Evolutionary conservation across 2,329 filamentous ascomycete species (phyloP).

Genomic region (Septoria linicola): DNA sequence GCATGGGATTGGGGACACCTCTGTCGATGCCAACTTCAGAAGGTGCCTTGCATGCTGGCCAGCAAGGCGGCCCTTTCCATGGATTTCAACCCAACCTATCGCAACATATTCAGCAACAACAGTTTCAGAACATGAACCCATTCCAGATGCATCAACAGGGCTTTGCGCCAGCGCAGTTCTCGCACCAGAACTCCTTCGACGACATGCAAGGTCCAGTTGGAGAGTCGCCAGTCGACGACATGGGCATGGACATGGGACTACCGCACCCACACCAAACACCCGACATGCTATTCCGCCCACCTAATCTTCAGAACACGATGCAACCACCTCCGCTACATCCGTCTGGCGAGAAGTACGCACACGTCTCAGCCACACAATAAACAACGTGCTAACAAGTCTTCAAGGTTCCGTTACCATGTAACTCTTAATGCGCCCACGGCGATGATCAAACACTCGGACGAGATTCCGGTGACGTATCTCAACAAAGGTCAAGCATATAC

Average conservation of each 20-base stretch:
- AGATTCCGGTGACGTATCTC: slow-evolving; percentile 95
- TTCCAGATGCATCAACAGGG: slow-evolving; percentile 59
- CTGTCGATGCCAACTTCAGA: slow-evolving; percentile 76
- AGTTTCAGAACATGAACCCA: slow-evolving; percentile 65
- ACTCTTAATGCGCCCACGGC: slow-evolving; percentile 92
- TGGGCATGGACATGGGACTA: slow-evolving; percentile 55
- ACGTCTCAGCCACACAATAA: background rate
- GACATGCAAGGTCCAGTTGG: slow-evolving; percentile 65
- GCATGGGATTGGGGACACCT: slow-evolving; percentile 74
- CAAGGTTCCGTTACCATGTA: slow-evolving; percentile 80
- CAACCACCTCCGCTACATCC: slow-evolving; percentile 40
- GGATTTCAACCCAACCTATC: slow-evolving; percentile 63
- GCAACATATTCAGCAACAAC: slow-evolving; percentile 55
- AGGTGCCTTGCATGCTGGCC: slow-evolving; percentile 60
- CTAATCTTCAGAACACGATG: slow-evolving; percentile 50
- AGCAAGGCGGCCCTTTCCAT: slow-evolving; percentile 60
- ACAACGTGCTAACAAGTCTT: slow-evolving; percentile 18
- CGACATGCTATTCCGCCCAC: slow-evolving; percentile 58
- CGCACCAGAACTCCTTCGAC: slow-evolving; percentile 79
- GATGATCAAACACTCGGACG: slow-evolving; percentile 86
- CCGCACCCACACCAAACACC: slow-evolving; percentile 62
- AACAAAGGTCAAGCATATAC: slow-evolving; percentile 97
- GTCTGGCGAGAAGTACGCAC: slow-evolving; percentile 50
- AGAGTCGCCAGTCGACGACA: slow-evolving; percentile 62
- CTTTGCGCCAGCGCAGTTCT: slow-evolving; percentile 76